Evolutionary conservation across 2,329 filamentous ascomycete species (phyloP).

Genomic region (Lachnellula willkommii): DNA sequence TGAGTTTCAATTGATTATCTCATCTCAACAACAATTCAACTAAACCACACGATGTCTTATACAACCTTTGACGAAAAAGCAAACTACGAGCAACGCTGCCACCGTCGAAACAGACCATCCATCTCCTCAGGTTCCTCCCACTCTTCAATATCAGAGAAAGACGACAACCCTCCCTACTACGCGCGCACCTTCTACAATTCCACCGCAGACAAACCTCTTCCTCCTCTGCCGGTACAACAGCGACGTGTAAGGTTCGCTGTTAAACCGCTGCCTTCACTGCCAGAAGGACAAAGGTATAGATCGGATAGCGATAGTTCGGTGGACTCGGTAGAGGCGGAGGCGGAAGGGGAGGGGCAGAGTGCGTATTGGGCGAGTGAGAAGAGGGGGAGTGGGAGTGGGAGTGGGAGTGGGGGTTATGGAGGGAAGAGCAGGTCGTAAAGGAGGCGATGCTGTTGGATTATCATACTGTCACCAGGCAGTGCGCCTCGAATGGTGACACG

Average conservation of each 20-base stretch:
- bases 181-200: conserved; percentile 7
- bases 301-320: background rate
- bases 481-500: too few species aligned
- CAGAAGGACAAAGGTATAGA: background rate
- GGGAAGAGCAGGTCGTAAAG: too few species aligned
- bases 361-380: background rate
- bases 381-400: too few species aligned
- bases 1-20: too few species aligned
- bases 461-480: too few species aligned
- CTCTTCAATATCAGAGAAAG: conserved; percentile 5
- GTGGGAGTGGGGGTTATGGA: too few species aligned
- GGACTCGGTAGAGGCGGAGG: conserved; percentile 3
- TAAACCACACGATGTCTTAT: background rate
- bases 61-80: conserved; percentile 9
- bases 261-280: conserved; percentile 12
- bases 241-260: conserved; percentile 11
- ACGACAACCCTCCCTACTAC: conserved; percentile 5
- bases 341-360: background rate
- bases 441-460: too few species aligned
- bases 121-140: conserved; percentile 1
- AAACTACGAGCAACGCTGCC: conserved; percentile 9
- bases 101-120: background rate
- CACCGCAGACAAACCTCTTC: conserved; percentile 10
- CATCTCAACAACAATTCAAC: background rate
- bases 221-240: conserved; percentile 3